Conservation (phyloP, 2,329 filamentous ascomycete genomes). For the Pezizomycotina sp. region DNA sequence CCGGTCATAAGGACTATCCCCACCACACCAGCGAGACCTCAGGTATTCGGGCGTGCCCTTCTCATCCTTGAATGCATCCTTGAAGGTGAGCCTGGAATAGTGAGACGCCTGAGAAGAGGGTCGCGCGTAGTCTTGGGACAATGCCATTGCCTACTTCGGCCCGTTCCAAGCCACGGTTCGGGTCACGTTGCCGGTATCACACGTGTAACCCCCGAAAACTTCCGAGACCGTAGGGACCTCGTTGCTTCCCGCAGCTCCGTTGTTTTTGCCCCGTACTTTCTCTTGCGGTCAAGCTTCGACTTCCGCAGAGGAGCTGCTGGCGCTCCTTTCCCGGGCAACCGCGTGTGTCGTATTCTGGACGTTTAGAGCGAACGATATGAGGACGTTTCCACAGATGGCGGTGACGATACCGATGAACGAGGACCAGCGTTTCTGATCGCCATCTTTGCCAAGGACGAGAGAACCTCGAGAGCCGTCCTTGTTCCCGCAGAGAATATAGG, state of each 20-base stretch:
- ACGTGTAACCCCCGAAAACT: background rate
- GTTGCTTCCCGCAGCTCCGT: conserved; percentile 6
- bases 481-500: too few species aligned
- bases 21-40: conserved; percentile 78
- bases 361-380: conserved; percentile 91
- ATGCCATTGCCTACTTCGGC: conserved; percentile 3
- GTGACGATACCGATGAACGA: conserved; percentile 89
- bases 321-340: conserved; percentile 55
- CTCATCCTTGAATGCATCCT: conserved; percentile 30
- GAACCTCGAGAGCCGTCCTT: too few species aligned
- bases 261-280: conserved; percentile 25
- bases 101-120: conserved; percentile 30
- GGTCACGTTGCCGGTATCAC: conserved; percentile 19
- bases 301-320: conserved; percentile 26
- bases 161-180: conserved; percentile 1
- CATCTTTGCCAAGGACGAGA: conserved; percentile 32
- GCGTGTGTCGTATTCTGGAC: conserved; percentile 91
- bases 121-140: conserved; percentile 25
- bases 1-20: conserved; percentile 84
- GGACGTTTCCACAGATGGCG: conserved; percentile 77
- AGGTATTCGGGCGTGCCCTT: conserved; percentile 69
- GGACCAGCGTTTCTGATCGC: conserved; percentile 57
- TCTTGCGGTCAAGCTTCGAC: conserved; percentile 24
- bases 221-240: background rate
- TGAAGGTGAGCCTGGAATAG: conserved; percentile 30